Evolutionary conservation across 1,139 yeast genomes (phyloP), one percentile per base, ranked within the genome.

Genomic region (Zygosaccharomyces sapae): DNA sequence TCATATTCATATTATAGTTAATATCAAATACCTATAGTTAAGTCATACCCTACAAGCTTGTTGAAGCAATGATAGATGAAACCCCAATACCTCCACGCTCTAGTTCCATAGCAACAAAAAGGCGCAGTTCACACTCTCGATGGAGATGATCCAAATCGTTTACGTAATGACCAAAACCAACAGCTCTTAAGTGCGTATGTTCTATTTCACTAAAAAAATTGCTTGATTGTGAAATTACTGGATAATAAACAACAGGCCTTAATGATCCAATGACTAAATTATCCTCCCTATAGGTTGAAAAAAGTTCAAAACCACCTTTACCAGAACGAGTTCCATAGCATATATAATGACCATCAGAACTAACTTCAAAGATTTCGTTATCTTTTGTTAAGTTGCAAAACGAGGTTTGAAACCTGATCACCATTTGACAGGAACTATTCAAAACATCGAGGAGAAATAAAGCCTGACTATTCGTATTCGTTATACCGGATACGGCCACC

Each of bases 241-340:
- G 50, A 22, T 45, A 45, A n/a, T 39, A 36, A 7, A 38, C 36
- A 7, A 38, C 20, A 30, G 22, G 5, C 10, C 29, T 10, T 13
- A 33, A 16, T 39, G 33, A 41, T 12, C 45, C 51, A 10, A 43
- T 33, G 10, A 38, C 44, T 4, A 48, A 34, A 38, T 50, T 51
- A 30, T 51, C 55, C 9, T 25, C 38, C 19, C 47, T 33, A 9
- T 38, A 33, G 4, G 52, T 46, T 3, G 54, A 48, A 38, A 57
- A 61, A 10, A 59, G 36, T 38, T 59, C 62, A 40, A 58, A 55
- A 33, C 52, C 57, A 10, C 56, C 56, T 12, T 29, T 33, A 6
- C 51, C 52, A 24, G 43, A 38, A 7, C 39, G 33, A 4, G 46
- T 49, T 5, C 66, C 66, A 46, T 62, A 62, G 10, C 55, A 33